phyloP scores from a whole-genome alignment of 805 yeast genomes.

The Limtongia smithiae region DNA sequence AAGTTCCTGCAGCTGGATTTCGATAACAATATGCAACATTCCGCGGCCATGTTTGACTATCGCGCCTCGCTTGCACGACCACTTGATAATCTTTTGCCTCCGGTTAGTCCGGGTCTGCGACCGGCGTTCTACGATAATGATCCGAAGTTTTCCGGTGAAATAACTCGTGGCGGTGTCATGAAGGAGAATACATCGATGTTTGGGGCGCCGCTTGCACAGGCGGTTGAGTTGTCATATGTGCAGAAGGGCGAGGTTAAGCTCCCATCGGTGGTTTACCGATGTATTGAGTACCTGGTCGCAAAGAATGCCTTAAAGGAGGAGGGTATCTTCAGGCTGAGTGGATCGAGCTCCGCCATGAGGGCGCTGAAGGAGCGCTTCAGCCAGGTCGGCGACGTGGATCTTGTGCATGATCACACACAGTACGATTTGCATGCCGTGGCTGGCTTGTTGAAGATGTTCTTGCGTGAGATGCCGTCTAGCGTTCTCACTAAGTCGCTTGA shows the following conservation, averaged over 20 bases:
- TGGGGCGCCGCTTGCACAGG: constrained; percentile 24
- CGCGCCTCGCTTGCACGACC: constrained; percentile 16
- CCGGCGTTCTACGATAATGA: constrained; percentile 11
- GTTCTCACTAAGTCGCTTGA: constrained; percentile 57
- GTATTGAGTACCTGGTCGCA: constrained; percentile 61
- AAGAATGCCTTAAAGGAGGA: constrained; percentile 78
- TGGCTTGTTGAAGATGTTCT: constrained; percentile 75
- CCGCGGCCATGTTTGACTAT: constrained; percentile 22
- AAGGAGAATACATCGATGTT: constrained; percentile 12
- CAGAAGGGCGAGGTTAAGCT: constrained; percentile 36
- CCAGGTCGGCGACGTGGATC: constrained; percentile 59
- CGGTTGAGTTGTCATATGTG: constrained; percentile 20
- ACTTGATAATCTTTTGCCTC: neutral
- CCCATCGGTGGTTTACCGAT: constrained; percentile 76
- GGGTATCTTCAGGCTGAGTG: constrained; percentile 87
- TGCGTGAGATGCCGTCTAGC: constrained; percentile 70
- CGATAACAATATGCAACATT: constrained; percentile 13
- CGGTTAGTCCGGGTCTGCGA: neutral
- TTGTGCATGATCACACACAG: constrained; percentile 38
- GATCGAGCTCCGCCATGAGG: constrained; percentile 74
- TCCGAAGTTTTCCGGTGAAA: constrained; percentile 14
- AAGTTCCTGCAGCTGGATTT: constrained; percentile 18
- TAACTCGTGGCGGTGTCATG: constrained; percentile 20
- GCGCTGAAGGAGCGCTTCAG: constrained; percentile 68
- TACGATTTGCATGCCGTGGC: constrained; percentile 81